Base-by-base conservation (phyloP, 371 early-diverging fungal genomes). In the Nosema muscidifuracis region DNA sequence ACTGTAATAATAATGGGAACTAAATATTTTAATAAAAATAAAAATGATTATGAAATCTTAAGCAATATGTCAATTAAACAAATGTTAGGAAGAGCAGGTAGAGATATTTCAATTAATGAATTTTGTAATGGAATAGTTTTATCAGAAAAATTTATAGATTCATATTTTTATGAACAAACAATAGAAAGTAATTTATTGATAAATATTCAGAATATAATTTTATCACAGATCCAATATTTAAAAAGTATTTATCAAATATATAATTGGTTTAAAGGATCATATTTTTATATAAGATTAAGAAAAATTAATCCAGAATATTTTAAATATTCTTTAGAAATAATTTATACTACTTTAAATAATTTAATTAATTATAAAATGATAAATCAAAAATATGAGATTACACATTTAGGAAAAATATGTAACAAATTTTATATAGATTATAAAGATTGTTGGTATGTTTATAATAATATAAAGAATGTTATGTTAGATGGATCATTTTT, bases 1-100 rank as follows among this genome's bases (percentile, higher is more conserved):
- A 71, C 56, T n/a, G 76, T 76, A 15, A 71, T 76, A 34, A 58
- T 76, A 20, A 53, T 58, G 33, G 66, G 67, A 15, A 31, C 65
- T 15, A 57, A 57, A 15, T 33, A 42, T 18, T 60, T 44, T 20
- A 38, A 67, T 26, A 33, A 40, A 33, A 20, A 40, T 18, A 56
- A 44, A 65, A 50, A 15, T 24, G 50, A 38, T 26, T 58, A 44
- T 51, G 55, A 60, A 47, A 13, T 44, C 2, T 33, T 68, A 18
- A 68, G 22, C 26, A 47, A 58, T 15, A 40, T 61, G 18, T 63
- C 67, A 34, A 68, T 74, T 20, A 15, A 43, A 0, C 75, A 74
- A 22, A 74, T 74, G 75, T 56, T 51, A 26, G 75, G 75, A 24
- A 55, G 75, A 26, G 75, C 75, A 9, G 69, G 69, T 7, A 34